Conservation (phyloP, 345 rosid genomes). For the Crucihimalaya himalaica region DNA sequence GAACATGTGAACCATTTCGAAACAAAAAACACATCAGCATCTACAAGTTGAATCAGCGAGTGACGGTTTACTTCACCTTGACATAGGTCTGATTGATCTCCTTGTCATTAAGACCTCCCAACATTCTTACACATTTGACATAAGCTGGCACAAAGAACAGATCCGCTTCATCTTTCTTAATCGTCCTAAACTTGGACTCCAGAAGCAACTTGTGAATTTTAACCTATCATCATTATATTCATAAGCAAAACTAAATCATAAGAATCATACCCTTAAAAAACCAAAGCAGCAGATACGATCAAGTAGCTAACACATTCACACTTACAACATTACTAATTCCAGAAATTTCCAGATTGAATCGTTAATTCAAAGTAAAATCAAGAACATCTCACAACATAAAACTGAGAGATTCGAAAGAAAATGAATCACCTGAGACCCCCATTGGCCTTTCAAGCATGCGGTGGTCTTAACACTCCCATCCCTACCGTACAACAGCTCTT, state of each 20-base stretch:
- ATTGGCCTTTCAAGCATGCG: slow-evolving; percentile 83
- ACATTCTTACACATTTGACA: slow-evolving; percentile 84
- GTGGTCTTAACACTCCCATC: slow-evolving; percentile 58
- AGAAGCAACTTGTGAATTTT: slow-evolving; percentile 73
- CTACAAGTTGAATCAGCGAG: background rate
- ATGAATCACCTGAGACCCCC: slow-evolving; percentile 90
- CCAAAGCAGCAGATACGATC: background rate
- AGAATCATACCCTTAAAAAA: background rate
- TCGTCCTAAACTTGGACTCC: slow-evolving; percentile 70
- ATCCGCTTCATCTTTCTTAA: slow-evolving; percentile 80
- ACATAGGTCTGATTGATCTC: slow-evolving; percentile 88
- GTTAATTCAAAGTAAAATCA: background rate
- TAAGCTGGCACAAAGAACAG: slow-evolving; percentile 94
- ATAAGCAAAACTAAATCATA: background rate
- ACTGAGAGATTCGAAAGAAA: slow-evolving; percentile 7
- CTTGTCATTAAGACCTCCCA: slow-evolving; percentile 91
- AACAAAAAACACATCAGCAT: background rate
- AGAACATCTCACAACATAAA: background rate
- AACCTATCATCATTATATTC: slow-evolving; percentile 53
- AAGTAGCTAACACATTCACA: background rate
- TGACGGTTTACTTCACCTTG: slow-evolving; percentile 49
- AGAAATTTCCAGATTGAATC: background rate
- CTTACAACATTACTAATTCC: slow-evolving; percentile 10
- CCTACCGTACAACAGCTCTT: slow-evolving; percentile 69
- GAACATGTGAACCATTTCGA: background rate